Percentiles rank a stretch among this genome's conserved stretches.
Conservation (phyloP, 148 eudicot genomes). For the Arctostaphylos glauca region DNA sequence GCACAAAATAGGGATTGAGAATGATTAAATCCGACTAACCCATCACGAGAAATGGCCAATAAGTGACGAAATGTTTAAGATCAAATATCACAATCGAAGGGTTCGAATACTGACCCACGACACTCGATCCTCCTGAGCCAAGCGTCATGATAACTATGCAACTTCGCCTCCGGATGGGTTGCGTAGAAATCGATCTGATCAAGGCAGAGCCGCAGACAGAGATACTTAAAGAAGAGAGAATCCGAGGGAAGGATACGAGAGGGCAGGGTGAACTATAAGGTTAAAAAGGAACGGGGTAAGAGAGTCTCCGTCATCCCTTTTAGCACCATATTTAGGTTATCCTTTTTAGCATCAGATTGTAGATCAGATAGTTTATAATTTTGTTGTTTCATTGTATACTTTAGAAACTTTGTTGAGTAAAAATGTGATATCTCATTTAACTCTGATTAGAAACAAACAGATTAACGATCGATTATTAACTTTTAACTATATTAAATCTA, state of each 20-base stretch:
- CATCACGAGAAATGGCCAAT: not conserved
- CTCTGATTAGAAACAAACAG: too few species aligned
- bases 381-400: too few species aligned
- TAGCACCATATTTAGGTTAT: too few species aligned
- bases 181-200: slow-evolving; percentile 13
- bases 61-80: not conserved
- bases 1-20: not conserved
- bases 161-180: not conserved
- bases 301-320: too few species aligned
- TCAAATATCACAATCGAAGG: not conserved
- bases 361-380: too few species aligned
- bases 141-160: slow-evolving; percentile 21
- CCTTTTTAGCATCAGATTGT: too few species aligned
- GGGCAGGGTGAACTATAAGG: not conserved
- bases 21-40: not conserved
- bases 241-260: not conserved
- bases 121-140: slow-evolving; percentile 49
- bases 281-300: not conserved
- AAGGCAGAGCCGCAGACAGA: not conserved
- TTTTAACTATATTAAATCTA: too few species aligned
- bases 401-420: too few species aligned
- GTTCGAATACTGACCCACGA: slow-evolving; percentile 35
- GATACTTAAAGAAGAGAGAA: not conserved
- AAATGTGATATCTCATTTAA: too few species aligned
- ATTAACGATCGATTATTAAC: too few species aligned